A percentile compares a stretch with the other conserved stretches of the same genome.
phyloP scores from a whole-genome alignment of 176 grass and related monocot genomes.

The Cymbopogon citratus region DNA sequence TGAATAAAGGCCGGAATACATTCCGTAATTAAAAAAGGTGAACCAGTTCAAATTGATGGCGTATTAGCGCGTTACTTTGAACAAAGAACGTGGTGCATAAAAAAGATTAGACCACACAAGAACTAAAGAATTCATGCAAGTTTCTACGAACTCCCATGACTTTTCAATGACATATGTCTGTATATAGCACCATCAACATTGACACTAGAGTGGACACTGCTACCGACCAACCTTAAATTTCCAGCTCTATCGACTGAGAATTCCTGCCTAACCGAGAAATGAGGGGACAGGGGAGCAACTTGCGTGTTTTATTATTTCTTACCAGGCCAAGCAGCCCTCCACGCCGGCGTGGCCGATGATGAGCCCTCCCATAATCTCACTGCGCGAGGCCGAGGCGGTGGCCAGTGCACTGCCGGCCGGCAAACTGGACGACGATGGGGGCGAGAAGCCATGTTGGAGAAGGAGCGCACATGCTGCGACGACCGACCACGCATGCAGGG shows the following conservation, averaged over 20 bases:
- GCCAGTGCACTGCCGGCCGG: too few relatives aligned
- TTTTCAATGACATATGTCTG: background rate
- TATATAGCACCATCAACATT: background rate
- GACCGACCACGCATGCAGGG: background rate
- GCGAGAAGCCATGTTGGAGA: slow-evolving; percentile 61
- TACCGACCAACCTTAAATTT: background rate
- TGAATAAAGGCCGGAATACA: background rate
- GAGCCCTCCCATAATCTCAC: background rate
- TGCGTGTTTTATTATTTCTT: background rate
- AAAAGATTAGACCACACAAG: background rate
- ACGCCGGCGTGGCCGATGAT: background rate
- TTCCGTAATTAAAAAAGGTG: too few relatives aligned
- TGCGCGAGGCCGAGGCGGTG: too few relatives aligned
- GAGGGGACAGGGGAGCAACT: too few relatives aligned
- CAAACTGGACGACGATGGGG: background rate
- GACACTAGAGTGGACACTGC: background rate
- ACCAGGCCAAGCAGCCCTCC: background rate
- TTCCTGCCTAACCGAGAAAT: background rate
- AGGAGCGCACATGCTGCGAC: slow-evolving; percentile 49
- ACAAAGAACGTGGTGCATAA: background rate
- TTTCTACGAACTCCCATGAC: background rate
- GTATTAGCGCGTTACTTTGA: background rate
- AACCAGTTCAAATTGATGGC: too few relatives aligned
- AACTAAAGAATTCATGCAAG: background rate
- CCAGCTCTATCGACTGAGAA: background rate